A percentile compares a stretch with the other conserved stretches of the same genome.
Conservation (phyloP, 179 eudicot genomes). For the Spergularia azorica region DNA sequence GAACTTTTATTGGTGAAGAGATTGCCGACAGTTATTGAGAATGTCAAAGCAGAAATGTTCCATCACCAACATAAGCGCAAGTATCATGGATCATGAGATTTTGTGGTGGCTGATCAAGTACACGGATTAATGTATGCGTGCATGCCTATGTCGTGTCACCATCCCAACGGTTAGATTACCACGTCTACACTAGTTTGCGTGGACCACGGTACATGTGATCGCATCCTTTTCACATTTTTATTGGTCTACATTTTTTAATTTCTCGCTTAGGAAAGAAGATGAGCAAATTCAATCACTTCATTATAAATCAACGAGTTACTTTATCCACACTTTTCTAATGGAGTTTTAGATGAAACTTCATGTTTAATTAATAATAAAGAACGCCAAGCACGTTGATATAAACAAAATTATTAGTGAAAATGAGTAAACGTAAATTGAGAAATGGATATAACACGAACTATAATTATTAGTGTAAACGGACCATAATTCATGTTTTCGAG, state of each 20-base stretch:
- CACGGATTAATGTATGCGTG: constrained; percentile 5
- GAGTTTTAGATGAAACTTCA: no score
- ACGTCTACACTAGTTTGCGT: neutral
- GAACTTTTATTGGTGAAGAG: no score
- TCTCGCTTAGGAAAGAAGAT: no score
- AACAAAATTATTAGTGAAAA: no score
- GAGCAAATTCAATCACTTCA: no score
- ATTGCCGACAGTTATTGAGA: neutral
- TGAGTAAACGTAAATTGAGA: neutral
- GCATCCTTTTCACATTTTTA: neutral
- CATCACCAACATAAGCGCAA: neutral
- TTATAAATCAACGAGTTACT: no score
- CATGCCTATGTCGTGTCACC: constrained; percentile 5
- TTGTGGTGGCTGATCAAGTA: no score
- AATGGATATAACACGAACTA: neutral
- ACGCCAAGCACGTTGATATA: no score
- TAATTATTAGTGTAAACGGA: neutral
- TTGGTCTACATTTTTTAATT: neutral
- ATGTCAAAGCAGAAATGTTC: neutral
- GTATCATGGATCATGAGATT: constrained; percentile 2
- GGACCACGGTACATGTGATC: constrained; percentile 31
- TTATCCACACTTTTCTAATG: no score
- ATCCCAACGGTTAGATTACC: neutral
- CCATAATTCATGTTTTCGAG: neutral
- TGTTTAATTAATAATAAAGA: no score